Percentiles rank a stretch among this genome's conserved stretches.
Conservation (phyloP, 805 yeast species). For the Kazachstania psychrophila region DNA sequence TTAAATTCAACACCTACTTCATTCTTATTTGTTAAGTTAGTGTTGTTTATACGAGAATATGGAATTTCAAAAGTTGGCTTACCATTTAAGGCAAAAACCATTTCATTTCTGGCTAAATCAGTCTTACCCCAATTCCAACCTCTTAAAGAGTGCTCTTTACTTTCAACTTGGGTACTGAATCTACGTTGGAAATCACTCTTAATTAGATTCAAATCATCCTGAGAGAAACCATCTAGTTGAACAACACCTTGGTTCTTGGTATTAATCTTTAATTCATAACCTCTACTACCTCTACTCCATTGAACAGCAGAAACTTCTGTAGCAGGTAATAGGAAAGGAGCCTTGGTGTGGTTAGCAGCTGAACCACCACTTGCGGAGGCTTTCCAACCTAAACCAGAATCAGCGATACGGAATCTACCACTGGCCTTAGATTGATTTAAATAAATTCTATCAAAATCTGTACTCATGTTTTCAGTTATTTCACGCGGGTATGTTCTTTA, state of each 20-base stretch:
- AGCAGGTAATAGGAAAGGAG: constrained; percentile 83
- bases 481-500: no score
- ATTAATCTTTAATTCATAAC: constrained; percentile 79
- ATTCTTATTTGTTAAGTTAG: constrained; percentile 82
- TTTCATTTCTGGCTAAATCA: constrained; percentile 85
- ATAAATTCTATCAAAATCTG: constrained; percentile 86
- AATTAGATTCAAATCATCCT: constrained; percentile 67
- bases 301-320: constrained; percentile 69
- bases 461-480: constrained; percentile 23
- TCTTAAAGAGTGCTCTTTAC: constrained; percentile 81
- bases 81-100: constrained; percentile 75
- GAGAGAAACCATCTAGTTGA: constrained; percentile 85
- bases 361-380: constrained; percentile 38
- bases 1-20: constrained; percentile 89
- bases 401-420: constrained; percentile 92
- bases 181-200: constrained; percentile 77
- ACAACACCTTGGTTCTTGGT: constrained; percentile 83
- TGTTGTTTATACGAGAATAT: constrained; percentile 65
- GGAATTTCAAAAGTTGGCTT: constrained; percentile 91
- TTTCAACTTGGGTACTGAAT: constrained; percentile 66
- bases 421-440: constrained; percentile 72
- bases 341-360: constrained; percentile 40
- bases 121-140: constrained; percentile 99
- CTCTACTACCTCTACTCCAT: constrained; percentile 93
- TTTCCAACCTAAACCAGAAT: constrained; percentile 98